phyloP scores from a whole-genome alignment of 192 early-diverging fungal genomes.

The Rhizophagus clarus region DNA sequence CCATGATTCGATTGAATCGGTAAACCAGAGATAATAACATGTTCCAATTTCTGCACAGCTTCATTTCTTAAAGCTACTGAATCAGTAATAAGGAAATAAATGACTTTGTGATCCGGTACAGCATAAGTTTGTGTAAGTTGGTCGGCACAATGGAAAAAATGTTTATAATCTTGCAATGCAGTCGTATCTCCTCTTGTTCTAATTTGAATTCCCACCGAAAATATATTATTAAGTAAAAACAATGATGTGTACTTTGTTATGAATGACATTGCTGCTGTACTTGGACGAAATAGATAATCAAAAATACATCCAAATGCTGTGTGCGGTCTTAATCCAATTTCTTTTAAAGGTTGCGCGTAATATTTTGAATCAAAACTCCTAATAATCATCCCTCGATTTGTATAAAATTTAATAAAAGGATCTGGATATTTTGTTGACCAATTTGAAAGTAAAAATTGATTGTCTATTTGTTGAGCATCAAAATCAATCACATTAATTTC shows the following conservation, averaged over 20 bases:
- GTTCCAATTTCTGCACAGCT: slow-evolving; percentile 35
- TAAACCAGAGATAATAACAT: slow-evolving; percentile 41
- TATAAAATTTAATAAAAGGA: slow-evolving; percentile 38
- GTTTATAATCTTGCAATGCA: slow-evolving; percentile 37
- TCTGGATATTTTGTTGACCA: slow-evolving; percentile 29
- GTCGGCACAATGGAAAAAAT: slow-evolving; percentile 48
- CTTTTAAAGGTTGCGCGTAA: slow-evolving; percentile 35
- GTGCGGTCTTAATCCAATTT: slow-evolving; percentile 42
- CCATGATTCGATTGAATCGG: slow-evolving; percentile 31
- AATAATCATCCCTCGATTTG: slow-evolving; percentile 46
- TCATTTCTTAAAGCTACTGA: slow-evolving; percentile 44
- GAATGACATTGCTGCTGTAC: slow-evolving; percentile 37
- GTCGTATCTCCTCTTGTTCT: slow-evolving; percentile 31
- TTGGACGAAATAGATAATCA: slow-evolving; percentile 48
- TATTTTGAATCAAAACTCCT: slow-evolving; percentile 42
- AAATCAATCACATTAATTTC: slow-evolving; percentile 10
- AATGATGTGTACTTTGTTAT: slow-evolving; percentile 40
- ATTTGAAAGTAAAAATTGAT: slow-evolving; percentile 9
- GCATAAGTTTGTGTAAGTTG: slow-evolving; percentile 39
- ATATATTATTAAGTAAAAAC: slow-evolving; percentile 39
- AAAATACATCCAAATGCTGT: slow-evolving; percentile 48
- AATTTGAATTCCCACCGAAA: slow-evolving; percentile 50
- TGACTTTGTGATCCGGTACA: slow-evolving; percentile 38
- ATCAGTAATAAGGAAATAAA: slow-evolving; percentile 49
- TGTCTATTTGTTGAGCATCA: slow-evolving; percentile 14